These are phyloP conservation scores for Schwanniomyces vanrijiae DNA, from an alignment of 805 yeast species.

Conservation along the genomic window DNA sequence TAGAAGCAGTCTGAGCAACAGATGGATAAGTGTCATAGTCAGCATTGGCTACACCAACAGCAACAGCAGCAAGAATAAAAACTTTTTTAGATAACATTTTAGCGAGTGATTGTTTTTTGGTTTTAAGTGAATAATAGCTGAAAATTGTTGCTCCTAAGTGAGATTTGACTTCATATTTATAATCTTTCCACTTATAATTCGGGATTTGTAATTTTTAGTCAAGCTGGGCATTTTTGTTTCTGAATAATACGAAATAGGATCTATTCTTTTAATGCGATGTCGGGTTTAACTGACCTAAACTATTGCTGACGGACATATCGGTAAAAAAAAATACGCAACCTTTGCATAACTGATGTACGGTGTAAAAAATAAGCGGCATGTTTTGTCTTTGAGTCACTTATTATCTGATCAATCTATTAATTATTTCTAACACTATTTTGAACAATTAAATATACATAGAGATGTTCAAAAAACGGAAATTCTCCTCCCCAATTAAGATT, in stretches of 20 bases:
- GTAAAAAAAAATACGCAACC: not conserved
- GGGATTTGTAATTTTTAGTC: not conserved
- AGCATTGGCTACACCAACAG: constrained; percentile 19
- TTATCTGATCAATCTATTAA: not conserved
- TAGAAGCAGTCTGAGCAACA: constrained; percentile 39
- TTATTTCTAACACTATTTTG: too few relatives aligned
- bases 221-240: not conserved
- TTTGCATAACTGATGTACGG: not conserved
- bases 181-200: constrained; percentile 15
- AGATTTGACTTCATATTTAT: constrained; percentile 20
- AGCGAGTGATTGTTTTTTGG: constrained; percentile 1
- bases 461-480: too few relatives aligned
- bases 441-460: too few relatives aligned
- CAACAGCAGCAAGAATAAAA: constrained; percentile 11
- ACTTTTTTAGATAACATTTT: constrained; percentile 1
- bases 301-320: not conserved
- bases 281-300: not conserved
- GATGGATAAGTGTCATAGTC: constrained; percentile 32
- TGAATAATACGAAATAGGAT: not conserved
- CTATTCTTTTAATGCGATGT: not conserved
- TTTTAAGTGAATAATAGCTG: not conserved
- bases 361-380: not conserved
- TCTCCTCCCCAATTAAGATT: too few relatives aligned
- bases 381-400: not conserved
- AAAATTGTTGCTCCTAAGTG: too few relatives aligned